A percentile compares a stretch with the other conserved stretches of the same genome.
phyloP scores from a whole-genome alignment of 805 yeast species.

The Kazachstania kunashirensis region DNA sequence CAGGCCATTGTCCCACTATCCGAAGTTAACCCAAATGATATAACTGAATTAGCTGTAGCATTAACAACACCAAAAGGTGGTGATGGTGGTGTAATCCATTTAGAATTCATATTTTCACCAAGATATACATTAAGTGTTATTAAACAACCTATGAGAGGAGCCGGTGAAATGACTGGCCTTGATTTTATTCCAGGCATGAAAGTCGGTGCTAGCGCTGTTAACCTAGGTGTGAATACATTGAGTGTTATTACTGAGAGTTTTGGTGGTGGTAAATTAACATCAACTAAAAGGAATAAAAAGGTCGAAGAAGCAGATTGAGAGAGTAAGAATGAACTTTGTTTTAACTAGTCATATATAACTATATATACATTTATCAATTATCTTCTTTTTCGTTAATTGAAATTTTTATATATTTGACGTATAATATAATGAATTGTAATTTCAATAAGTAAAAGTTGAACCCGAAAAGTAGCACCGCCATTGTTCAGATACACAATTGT shows the following conservation, averaged over 20 bases:
- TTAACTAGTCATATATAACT: no score
- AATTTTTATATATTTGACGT: no score
- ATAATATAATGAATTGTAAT: no score
- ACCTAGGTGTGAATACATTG: constrained; percentile 36
- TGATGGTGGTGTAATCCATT: constrained; percentile 47
- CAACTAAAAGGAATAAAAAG: background rate
- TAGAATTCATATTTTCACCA: constrained; percentile 57
- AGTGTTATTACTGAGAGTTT: constrained; percentile 15
- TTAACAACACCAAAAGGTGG: constrained; percentile 30
- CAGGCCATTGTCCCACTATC: constrained; percentile 44
- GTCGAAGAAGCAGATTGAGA: background rate
- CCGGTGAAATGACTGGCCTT: constrained; percentile 41
- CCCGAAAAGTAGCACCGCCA: no score
- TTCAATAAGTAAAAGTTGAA: no score
- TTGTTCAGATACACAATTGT: no score
- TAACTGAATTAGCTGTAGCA: constrained; percentile 41
- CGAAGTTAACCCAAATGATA: constrained; percentile 48
- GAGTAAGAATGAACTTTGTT: no score
- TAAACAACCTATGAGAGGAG: constrained; percentile 30
- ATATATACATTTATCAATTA: no score
- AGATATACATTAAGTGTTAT: constrained; percentile 45
- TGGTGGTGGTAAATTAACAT: constrained; percentile 3
- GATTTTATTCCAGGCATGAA: constrained; percentile 40
- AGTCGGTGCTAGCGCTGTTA: constrained; percentile 33
- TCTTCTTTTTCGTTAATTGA: no score